Base-by-base conservation (phyloP, 2,329 filamentous ascomycete genomes). In the Camillea tinctor region DNA sequence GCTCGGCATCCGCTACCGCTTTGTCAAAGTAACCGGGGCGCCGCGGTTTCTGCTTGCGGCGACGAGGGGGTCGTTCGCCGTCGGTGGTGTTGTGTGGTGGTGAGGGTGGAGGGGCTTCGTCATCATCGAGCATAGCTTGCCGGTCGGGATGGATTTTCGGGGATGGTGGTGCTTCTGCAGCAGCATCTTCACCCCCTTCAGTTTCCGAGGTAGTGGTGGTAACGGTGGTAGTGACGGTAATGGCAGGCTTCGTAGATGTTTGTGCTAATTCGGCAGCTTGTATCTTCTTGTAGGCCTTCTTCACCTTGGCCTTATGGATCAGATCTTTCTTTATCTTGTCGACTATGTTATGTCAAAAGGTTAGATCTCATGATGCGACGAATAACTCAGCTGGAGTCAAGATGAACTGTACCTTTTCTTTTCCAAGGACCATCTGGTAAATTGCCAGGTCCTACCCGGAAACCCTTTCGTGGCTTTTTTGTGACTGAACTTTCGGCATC, bases 221-320 rank as follows among this genome's bases (percentile, higher is more conserved):
- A 9, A 57, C 55, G 55, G 24, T 57, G 54, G 40, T 54, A 58
- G 52, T 61, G 64, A 19, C 69, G 55, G 44, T 66, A 58, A 48
- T 56, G 54, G 58, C 58, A 49, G 62, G 58, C 40, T 63, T 61
- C 23, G 62, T 59, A 59, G 65, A 60, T 17, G 57, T 62, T 53
- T 74, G 65, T n/a, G n/a, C n/a, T n/a, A n/a, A n/a, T 60, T 77
- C 74, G 55, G 80, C 74, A 24, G 87, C 87, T 76, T 93, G 94
- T 65, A 97, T 80, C 76, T 97, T 97, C 64, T 90, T 90, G 73
- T 97, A 97, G 50, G 90, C 86, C 76, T 97, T 96, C 77, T 94
- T 95, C 64, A 97, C 83, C 76, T 97, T 97, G 62, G 93, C 93
- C 75, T 95, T 96, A 75, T 93, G 87, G 69, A 98, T 97, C 58